A percentile compares a stretch with the other conserved stretches of the same genome.
phyloP scores from a whole-genome alignment of 2,329 filamentous ascomycete genomes.

The Chaetomiaceae sp. region DNA sequence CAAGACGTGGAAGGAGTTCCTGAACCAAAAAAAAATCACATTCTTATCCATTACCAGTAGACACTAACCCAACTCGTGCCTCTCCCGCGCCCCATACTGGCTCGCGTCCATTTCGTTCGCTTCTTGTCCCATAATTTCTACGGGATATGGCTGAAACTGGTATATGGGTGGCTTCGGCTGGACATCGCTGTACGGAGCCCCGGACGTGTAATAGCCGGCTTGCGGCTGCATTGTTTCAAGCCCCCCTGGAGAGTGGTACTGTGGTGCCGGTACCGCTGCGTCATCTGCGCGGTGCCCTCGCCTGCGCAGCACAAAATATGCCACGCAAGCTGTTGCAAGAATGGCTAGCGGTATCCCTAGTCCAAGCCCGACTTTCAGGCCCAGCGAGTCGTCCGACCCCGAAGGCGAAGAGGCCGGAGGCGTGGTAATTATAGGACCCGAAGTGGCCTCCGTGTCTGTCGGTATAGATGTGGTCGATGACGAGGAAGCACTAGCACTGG shows the following conservation, averaged over 20 bases:
- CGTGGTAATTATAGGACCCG: background rate
- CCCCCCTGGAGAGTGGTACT: too few relatives aligned
- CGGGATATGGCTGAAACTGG: background rate
- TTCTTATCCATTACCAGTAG: background rate
- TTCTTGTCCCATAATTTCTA: background rate
- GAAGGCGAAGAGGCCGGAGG: background rate
- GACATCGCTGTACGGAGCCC: too few relatives aligned
- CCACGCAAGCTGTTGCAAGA: background rate
- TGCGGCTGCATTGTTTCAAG: too few relatives aligned
- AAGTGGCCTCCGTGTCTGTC: background rate
- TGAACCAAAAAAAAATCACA: background rate
- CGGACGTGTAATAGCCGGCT: too few relatives aligned
- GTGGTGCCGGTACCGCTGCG: background rate
- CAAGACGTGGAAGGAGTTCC: too few relatives aligned
- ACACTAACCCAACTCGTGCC: background rate
- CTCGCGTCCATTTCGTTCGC: background rate
- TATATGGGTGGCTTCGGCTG: background rate
- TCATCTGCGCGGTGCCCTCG: background rate
- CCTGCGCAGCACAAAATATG: conserved; percentile 4
- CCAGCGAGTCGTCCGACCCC: background rate
- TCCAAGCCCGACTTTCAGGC: conserved; percentile 17
- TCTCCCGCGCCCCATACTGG: background rate
- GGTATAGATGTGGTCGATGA: background rate
- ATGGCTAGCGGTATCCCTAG: conserved; percentile 15
- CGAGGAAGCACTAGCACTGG: conserved; percentile 5